Evolutionary conservation across 179 eudicot genomes (phyloP).

Genomic region (Nepenthes alata): DNA sequence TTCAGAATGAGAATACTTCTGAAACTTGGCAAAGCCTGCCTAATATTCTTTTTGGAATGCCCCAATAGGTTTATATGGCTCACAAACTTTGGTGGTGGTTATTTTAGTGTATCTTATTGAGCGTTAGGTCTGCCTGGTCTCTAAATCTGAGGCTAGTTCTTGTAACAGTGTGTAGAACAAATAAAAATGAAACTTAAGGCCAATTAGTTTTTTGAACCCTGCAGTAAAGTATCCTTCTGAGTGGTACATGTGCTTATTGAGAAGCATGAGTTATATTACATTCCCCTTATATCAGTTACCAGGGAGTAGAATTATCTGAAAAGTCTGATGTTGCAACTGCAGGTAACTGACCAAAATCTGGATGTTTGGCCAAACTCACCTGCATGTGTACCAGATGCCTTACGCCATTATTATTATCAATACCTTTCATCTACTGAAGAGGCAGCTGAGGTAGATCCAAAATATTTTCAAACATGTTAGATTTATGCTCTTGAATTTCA

Average conservation of each 20-base stretch:
- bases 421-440: slow-evolving; percentile 86
- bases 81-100: no score
- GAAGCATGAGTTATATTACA: neutral
- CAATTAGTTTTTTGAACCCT: no score
- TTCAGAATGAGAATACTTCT: no score
- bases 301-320: neutral
- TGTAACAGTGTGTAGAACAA: no score
- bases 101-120: no score
- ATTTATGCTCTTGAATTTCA: neutral
- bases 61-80: no score
- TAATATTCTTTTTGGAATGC: no score
- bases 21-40: no score
- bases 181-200: no score
- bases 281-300: neutral
- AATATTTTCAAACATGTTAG: neutral
- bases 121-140: no score
- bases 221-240: neutral
- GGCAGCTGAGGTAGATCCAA: slow-evolving; percentile 77
- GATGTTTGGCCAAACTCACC: slow-evolving; percentile 83
- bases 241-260: neutral
- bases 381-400: slow-evolving; percentile 83
- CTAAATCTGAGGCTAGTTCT: no score
- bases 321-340: slow-evolving; percentile 13
- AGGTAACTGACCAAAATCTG: slow-evolving; percentile 94
- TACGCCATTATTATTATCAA: slow-evolving; percentile 93